Evolutionary conservation across 129 eudicot genomes (phyloP).

Genomic region (Glebionis coronaria): DNA sequence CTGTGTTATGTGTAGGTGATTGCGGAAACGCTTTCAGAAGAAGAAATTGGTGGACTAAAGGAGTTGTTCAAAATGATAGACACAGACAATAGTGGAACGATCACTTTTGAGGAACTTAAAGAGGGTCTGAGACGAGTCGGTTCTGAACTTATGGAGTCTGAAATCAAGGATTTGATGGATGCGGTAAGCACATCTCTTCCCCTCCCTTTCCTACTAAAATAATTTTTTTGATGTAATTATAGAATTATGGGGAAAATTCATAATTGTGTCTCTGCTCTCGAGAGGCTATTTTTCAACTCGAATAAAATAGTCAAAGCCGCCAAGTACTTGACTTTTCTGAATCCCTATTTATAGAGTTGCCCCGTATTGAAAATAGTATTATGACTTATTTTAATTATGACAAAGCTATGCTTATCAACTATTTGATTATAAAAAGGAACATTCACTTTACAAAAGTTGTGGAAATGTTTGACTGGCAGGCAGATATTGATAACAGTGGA

Average conservation of each 20-base stretch:
- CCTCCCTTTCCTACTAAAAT: neutral
- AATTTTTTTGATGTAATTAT: neutral
- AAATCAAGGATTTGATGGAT: constrained; percentile 86
- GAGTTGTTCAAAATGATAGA: constrained; percentile 90
- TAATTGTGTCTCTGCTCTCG: no score
- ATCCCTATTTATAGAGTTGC: neutral
- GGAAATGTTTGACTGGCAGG: constrained; percentile 41
- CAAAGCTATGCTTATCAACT: no score
- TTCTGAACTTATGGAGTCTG: constrained; percentile 90
- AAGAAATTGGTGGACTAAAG: constrained; percentile 91
- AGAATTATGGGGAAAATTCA: no score
- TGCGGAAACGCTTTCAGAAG: constrained; percentile 92
- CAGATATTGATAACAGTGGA: constrained; percentile 92
- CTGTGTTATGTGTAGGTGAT: constrained; percentile 56
- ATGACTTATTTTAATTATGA: neutral
- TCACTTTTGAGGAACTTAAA: constrained; percentile 87
- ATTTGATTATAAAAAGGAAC: neutral
- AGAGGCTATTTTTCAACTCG: no score
- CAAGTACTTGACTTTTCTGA: no score
- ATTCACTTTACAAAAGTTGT: neutral
- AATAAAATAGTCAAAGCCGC: no score
- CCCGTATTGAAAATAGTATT: neutral
- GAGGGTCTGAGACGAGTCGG: constrained; percentile 78
- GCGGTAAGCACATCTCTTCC: constrained; percentile 50
- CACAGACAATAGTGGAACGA: constrained; percentile 82